Evolutionary conservation across 176 grass and related monocot genomes (phyloP).

Genomic region (Bonia amplexicaulis): DNA sequence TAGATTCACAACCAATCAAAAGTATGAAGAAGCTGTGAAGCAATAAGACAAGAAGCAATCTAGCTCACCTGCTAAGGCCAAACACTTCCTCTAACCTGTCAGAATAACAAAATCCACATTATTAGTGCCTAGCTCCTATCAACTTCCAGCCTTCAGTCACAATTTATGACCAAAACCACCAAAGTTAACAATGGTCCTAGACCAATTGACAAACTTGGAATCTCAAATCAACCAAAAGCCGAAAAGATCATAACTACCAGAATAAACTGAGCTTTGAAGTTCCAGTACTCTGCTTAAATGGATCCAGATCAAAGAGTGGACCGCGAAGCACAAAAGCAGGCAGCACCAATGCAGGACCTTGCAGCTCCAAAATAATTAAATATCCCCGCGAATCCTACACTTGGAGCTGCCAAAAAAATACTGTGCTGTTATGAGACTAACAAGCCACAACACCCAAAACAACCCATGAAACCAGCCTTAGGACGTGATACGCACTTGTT

Average conservation of each 20-base stretch:
- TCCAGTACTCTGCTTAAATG: neutral
- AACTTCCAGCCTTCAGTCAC: neutral
- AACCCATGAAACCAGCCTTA: too few relatives aligned
- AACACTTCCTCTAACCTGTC: slow-evolving; percentile 8
- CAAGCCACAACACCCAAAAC: neutral
- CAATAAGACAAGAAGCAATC: slow-evolving; percentile 13
- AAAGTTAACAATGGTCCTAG: neutral
- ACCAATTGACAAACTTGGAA: slow-evolving; percentile 1
- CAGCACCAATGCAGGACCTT: neutral
- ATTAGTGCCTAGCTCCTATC: slow-evolving; percentile 16
- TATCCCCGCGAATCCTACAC: neutral
- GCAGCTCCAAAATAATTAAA: slow-evolving; percentile 21
- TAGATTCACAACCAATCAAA: slow-evolving; percentile 15
- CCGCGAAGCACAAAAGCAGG: slow-evolving; percentile 1
- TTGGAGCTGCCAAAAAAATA: neutral
- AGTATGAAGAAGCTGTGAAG: neutral
- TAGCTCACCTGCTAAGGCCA: slow-evolving; percentile 29
- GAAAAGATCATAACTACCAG: neutral
- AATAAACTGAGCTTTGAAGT: slow-evolving; percentile 18
- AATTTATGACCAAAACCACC: neutral
- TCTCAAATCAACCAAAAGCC: neutral
- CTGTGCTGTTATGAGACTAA: neutral
- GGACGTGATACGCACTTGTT: too few relatives aligned
- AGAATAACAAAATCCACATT: slow-evolving; percentile 23
- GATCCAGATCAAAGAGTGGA: slow-evolving; percentile 1